These are phyloP conservation scores for Blastosporella zonata DNA, from an alignment of 1,284 basidiomycete species.

Conservation along the genomic window DNA sequence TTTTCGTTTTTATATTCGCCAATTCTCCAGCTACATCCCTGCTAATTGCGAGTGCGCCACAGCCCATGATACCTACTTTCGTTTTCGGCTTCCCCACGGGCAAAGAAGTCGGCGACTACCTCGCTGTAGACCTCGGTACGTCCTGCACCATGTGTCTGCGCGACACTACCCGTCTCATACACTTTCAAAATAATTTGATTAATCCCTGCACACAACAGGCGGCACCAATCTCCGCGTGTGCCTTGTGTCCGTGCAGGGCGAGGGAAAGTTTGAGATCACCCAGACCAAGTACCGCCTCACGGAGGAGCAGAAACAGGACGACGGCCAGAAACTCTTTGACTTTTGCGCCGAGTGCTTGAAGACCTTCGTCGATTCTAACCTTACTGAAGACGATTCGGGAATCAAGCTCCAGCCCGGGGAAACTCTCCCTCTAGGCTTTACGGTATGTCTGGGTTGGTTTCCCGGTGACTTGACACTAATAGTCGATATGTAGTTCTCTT, in stretches of 20 bases:
- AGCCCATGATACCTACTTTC: constrained; percentile 95
- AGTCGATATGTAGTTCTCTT: constrained; percentile 69
- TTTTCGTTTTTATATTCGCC: background rate
- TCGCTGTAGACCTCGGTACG: constrained; percentile 91
- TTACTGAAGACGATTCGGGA: constrained; percentile 53
- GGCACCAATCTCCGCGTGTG: constrained; percentile 98
- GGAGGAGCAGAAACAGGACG: constrained; percentile 98
- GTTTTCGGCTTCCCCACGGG: constrained; percentile 98
- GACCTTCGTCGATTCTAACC: constrained; percentile 83
- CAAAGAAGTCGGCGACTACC: constrained; percentile 85
- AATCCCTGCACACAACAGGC: constrained; percentile 38
- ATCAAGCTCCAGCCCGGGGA: constrained; percentile 66
- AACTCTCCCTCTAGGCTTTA: constrained; percentile 87
- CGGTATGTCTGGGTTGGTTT: constrained; percentile 48
- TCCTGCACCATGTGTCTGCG: constrained; percentile 11
- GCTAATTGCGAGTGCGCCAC: constrained; percentile 9
- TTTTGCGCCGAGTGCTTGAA: constrained; percentile 96
- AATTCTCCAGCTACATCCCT: background rate
- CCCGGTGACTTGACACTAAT: background rate
- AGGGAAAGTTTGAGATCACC: constrained; percentile 96
- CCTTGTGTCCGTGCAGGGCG: constrained; percentile 88
- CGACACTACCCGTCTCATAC: constrained; percentile 2
- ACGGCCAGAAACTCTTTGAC: constrained; percentile 92
- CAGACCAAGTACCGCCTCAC: constrained; percentile 97
- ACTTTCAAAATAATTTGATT: constrained; percentile 2